These are phyloP conservation scores for Thamnidium elegans DNA, from an alignment of 192 early-diverging fungal species.

Conservation along the genomic window DNA sequence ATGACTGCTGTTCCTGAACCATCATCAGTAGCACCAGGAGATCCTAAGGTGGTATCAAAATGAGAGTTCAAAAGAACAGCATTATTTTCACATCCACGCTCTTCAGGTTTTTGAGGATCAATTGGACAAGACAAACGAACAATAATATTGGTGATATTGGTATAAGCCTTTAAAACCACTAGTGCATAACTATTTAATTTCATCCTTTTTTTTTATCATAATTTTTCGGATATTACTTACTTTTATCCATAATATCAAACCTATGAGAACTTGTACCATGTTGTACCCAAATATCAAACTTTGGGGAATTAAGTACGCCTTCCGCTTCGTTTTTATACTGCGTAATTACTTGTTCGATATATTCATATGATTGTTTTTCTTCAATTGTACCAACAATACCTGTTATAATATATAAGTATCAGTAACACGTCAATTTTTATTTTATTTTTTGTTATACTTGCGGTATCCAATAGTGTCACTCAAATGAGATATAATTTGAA, in stretches of 20 bases:
- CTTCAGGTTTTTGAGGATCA: not conserved
- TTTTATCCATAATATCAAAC: conserved; percentile 71
- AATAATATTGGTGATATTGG: conserved; percentile 70
- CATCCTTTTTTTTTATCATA: not conserved
- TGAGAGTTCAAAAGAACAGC: conserved; percentile 71
- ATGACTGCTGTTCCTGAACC: conserved; percentile 69
- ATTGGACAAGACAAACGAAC: conserved; percentile 66
- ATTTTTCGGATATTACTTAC: conserved; percentile 32
- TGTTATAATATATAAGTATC: not conserved
- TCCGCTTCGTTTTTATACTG: conserved; percentile 31
- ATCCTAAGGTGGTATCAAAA: conserved; percentile 63
- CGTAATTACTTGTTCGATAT: conserved; percentile 36
- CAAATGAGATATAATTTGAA: conserved; percentile 47
- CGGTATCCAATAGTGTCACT: conserved; percentile 58
- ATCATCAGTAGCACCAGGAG: conserved; percentile 63
- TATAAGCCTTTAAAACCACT: conserved; percentile 66
- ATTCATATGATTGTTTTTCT: conserved; percentile 44
- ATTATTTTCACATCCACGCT: conserved; percentile 51
- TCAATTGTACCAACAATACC: conserved; percentile 43
- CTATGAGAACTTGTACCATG: conserved; percentile 60
- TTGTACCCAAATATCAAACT: conserved; percentile 62
- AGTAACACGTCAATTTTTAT: conserved; percentile 2
- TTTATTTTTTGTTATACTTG: conserved; percentile 5
- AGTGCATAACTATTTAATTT: conserved; percentile 6
- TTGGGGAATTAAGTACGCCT: conserved; percentile 30